Base-by-base conservation (phyloP, 495 filamentous ascomycete species). In the Tetracladium marchalianum region DNA sequence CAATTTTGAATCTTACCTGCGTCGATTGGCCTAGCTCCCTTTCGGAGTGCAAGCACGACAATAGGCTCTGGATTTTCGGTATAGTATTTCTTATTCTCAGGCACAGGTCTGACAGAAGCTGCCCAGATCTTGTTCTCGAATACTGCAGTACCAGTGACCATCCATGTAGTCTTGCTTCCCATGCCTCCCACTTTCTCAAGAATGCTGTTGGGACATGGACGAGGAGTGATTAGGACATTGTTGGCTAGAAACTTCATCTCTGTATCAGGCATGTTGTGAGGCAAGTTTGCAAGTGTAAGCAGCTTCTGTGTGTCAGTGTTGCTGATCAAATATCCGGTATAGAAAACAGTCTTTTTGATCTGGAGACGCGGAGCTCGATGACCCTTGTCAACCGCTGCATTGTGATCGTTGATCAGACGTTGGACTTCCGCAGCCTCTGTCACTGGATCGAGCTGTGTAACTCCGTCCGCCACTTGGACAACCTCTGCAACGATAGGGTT, bases 241-340 rank as follows among this genome's bases (percentile, higher is more conserved):
- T 93, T 95, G 41, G 84, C 90, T 58, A 95, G 80, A 55, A 77
- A 80, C 50, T 85, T 89, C 47, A 96, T 62, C 27, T 94, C 87
- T 32, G 61, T 62, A 15, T 80, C 69, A 31, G 72, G 58, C 31
- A 69, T 60, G 54, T 72, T 72, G 17, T 73, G 65, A 6, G 83
- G 81, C 13, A 77, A 66, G 37, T 84, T 68, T 35, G 83, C 66
- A 41, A 89, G 75, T 2, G 71, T 69, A 39, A 87, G 74, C 15
- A 98, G 66, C 38, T 73, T 74, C 47, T 81, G 73, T 4, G 83
- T 82, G 55, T 87, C 84, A 24, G 73, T 58, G 37, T 75, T 67
- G 18, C 75, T 71, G 58, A 98, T 80, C 52, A 95, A 71, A 65
- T 97, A 97, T 34, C 87, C 90, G n/a, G 90, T 95, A 69, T 86